These are phyloP conservation scores for Crotalaria pallida DNA, from an alignment of 306 rosid species.

Conservation along the genomic window DNA sequence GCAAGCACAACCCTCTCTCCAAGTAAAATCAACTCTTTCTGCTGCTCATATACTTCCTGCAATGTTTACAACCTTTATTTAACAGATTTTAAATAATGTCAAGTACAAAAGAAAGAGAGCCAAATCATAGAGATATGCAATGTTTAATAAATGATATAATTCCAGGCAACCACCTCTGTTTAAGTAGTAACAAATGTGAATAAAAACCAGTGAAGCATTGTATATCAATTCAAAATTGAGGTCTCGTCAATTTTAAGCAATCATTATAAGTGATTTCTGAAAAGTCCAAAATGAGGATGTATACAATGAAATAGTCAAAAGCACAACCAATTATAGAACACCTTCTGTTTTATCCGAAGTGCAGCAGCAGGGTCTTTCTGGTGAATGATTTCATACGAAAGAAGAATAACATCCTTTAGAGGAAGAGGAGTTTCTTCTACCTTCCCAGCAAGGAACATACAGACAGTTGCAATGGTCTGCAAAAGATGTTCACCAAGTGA, in stretches of 20 bases:
- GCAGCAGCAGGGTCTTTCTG: conserved; percentile 88
- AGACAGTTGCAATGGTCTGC: conserved; percentile 93
- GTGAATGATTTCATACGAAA: conserved; percentile 88
- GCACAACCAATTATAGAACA: conserved; percentile 32
- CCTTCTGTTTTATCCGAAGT: conserved; percentile 94
- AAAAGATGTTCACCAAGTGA: conserved; percentile 27
- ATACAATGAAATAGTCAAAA: conserved; percentile 26
- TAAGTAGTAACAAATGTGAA: neutral
- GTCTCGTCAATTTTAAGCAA: conserved; percentile 6
- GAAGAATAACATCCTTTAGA: conserved; percentile 81
- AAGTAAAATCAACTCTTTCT: conserved; percentile 78
- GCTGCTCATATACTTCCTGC: conserved; percentile 97
- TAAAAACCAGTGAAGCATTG: conserved; percentile 10
- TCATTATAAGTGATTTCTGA: conserved; percentile 16
- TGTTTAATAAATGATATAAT: conserved; percentile 9
- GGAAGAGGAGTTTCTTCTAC: conserved; percentile 99
- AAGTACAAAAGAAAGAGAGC: neutral
- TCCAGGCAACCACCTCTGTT: conserved; percentile 8
- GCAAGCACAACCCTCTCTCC: conserved; percentile 93
- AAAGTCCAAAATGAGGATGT: conserved; percentile 13
- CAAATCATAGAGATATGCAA: conserved; percentile 4
- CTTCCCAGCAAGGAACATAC: conserved; percentile 99
- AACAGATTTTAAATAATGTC: neutral
- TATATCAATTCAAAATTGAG: conserved; percentile 15
- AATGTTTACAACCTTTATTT: conserved; percentile 15